Evolutionary conservation across 495 filamentous ascomycete genomes (phyloP).

Genomic region (Lichina pygmaea): DNA sequence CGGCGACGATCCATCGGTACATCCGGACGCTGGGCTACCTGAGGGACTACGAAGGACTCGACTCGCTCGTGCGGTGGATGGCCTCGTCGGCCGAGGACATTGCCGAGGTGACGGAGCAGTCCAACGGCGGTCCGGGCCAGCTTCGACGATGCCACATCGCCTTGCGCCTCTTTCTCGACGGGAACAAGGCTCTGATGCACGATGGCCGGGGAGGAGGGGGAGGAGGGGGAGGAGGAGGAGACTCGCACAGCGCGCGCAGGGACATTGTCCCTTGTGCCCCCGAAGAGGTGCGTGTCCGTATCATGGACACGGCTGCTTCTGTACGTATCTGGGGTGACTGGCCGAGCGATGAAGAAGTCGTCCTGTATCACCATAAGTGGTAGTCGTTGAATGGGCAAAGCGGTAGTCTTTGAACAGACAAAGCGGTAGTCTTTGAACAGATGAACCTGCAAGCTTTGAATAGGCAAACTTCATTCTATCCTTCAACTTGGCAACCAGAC

Average conservation of each 20-base stretch:
- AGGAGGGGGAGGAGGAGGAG: background rate
- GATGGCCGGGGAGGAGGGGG: background rate
- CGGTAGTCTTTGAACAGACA: too few species aligned
- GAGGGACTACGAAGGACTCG: slow-evolving; percentile 1
- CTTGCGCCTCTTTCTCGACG: slow-evolving; percentile 1
- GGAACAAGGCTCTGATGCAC: background rate
- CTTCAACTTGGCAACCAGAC: too few species aligned
- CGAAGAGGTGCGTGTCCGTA: background rate
- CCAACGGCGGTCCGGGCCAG: background rate
- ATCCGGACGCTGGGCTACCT: slow-evolving; percentile 1
- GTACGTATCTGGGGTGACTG: slow-evolving; percentile 1
- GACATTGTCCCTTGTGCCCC: background rate
- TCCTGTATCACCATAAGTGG: background rate
- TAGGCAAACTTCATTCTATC: too few species aligned
- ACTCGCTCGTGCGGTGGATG: slow-evolving; percentile 2
- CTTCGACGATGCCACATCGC: background rate
- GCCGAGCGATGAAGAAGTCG: slow-evolving; percentile 1
- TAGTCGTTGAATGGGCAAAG: too few species aligned
- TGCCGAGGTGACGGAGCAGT: background rate
- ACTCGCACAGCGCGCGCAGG: background rate
- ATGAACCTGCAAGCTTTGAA: too few species aligned
- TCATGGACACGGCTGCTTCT: background rate
- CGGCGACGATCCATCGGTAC: slow-evolving; percentile 1
- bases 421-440: too few species aligned
- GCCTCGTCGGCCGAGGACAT: background rate